A percentile compares a stretch with the other conserved stretches of the same genome.
Evolutionary conservation across 148 eudicot species (phyloP).

Genomic region (Rhododendron molle): DNA sequence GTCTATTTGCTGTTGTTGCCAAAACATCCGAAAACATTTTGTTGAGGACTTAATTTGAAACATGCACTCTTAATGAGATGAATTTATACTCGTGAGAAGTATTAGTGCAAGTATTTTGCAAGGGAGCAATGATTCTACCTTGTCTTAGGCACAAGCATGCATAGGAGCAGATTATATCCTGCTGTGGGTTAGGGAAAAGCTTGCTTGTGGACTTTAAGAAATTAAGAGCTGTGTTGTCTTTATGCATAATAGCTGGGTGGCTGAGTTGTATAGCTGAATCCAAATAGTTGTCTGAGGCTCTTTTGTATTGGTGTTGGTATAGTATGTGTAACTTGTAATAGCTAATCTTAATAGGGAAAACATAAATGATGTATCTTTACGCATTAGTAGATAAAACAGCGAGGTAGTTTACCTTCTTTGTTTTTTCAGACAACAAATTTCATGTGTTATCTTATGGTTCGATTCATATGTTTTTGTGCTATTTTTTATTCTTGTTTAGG

Average conservation of each 20-base stretch:
- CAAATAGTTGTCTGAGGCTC: neutral
- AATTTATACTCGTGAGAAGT: neutral
- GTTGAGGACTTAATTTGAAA: neutral
- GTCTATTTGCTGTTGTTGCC: neutral
- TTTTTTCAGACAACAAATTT: neutral
- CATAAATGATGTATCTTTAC: neutral
- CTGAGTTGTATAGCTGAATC: neutral
- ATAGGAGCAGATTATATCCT: neutral
- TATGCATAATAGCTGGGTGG: neutral
- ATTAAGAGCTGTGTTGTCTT: neutral
- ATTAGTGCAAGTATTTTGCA: neutral
- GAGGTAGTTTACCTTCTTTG: neutral
- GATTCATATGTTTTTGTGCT: neutral
- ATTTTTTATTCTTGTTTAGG: neutral
- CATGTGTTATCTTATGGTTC: neutral
- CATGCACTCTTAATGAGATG: neutral
- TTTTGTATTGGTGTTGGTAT: neutral
- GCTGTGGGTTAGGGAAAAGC: slow-evolving; percentile 1
- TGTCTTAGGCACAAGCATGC: neutral
- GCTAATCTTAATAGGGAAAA: neutral
- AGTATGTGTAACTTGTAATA: neutral
- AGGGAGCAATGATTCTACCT: neutral
- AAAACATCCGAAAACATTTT: slow-evolving; percentile 2
- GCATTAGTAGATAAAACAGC: neutral
- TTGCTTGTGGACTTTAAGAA: neutral